A percentile compares a stretch with the other conserved stretches of the same genome.
Conservation (phyloP, 768 basidiomycete species). For the Sarcomyxa edulis region DNA sequence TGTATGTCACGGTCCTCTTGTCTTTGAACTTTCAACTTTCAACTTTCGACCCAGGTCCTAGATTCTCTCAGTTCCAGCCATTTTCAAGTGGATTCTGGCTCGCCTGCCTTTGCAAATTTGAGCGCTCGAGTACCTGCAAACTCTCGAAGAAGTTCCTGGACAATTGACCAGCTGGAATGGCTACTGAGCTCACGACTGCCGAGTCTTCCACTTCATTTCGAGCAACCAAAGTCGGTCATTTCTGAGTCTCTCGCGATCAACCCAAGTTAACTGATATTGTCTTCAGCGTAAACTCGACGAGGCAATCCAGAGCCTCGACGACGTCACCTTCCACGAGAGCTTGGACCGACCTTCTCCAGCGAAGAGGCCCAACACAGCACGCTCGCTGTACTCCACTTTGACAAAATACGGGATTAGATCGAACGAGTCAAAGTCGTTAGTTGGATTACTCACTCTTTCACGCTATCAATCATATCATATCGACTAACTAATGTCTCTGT, state of each 20-base stretch:
- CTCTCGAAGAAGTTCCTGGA: no score
- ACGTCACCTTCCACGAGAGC: conserved; percentile 34
- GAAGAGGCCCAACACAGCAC: conserved; percentile 45
- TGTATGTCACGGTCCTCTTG: no score
- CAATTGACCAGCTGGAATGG: no score
- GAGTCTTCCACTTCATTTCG: conserved; percentile 13
- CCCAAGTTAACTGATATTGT: background rate
- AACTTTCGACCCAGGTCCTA: no score
- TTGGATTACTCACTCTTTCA: background rate
- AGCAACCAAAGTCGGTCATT: conserved; percentile 37
- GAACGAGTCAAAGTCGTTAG: conserved; percentile 32
- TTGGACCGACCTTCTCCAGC: conserved; percentile 38
- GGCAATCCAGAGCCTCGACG: conserved; percentile 68
- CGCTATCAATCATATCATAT: background rate
- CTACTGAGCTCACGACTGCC: no score
- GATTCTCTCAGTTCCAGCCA: no score
- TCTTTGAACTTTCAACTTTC: no score
- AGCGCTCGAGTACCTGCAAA: no score
- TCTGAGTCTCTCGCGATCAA: background rate
- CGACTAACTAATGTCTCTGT: conserved; percentile 5
- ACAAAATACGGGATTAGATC: conserved; percentile 70
- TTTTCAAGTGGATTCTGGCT: no score
- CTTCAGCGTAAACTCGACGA: conserved; percentile 76
- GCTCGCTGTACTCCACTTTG: conserved; percentile 71
- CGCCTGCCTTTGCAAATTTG: no score